Evolutionary conservation across 495 filamentous ascomycete genomes (phyloP), one percentile per base, ranked within the genome.

Genomic region (Penicillium maclennaniae): DNA sequence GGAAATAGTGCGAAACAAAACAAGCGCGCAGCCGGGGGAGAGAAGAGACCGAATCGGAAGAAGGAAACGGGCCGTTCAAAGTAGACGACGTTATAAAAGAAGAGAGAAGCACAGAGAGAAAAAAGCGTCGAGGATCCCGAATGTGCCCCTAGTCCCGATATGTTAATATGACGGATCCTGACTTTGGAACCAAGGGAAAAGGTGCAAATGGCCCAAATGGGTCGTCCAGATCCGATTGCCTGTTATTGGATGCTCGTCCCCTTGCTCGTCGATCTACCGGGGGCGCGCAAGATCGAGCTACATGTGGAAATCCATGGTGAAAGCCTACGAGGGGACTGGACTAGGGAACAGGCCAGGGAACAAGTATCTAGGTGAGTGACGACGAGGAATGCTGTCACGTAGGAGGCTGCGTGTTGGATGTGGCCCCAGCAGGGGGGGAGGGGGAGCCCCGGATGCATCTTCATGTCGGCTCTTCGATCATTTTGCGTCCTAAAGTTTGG

Each of bases 91-190:
- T 39, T 27, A 43, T 28, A 31, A 47, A 55, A 54, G 53, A 53
- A 56, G 55, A 55, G 52, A 45, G 54, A 45, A 59, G 55, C 25
- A 55, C 47, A 53, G 48, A 60, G 47, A 53, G 54, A 55, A 66
- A 66, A 67, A 64, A 61, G 67, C 62, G 63, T 63, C 65, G 56
- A 69, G 62, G 66, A 70, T 71, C 65, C 69, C 71, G 62, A 67
- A 62, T 59, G 60, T 58, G 72, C 67, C 69, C 71, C 72, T 75
- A 75, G 69, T 73, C 72, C 72, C 70, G 61, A 75, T 72, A 63
- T 61, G 72, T 73, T 70, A 71, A 73, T 75, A 75, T 75, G 72
- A 75, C 72, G 72, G 71, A 73, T 74, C 69, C 69, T 67, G 54
- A 58, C 60, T 57, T 53, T 64, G 53, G 62, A 67, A 66, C 61